These are phyloP conservation scores for Agastache rugosa DNA, from an alignment of 257 asterid genomes.

Conservation along the genomic window DNA sequence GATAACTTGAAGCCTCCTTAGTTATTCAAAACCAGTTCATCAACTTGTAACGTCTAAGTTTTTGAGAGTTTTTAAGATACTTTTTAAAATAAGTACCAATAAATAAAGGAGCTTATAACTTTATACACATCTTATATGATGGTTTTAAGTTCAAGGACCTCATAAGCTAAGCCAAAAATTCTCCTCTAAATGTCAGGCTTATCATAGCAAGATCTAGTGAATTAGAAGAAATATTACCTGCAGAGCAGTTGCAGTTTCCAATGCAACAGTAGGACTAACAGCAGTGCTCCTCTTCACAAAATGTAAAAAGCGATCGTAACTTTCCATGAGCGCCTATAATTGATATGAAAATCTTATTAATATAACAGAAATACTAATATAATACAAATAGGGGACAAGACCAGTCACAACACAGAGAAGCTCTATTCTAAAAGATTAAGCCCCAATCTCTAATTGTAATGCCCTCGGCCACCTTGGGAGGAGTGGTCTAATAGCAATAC, in stretches of 20 bases:
- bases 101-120: neutral
- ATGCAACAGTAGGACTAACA: slow-evolving; percentile 88
- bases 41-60: neutral
- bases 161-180: neutral
- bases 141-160: neutral
- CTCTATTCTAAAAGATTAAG: neutral
- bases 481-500: neutral
- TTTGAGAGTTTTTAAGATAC: neutral
- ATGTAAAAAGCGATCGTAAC: slow-evolving; percentile 80
- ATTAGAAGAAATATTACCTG: slow-evolving; percentile 62
- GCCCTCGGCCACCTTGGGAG: neutral
- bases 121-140: neutral
- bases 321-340: slow-evolving; percentile 77
- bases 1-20: neutral
- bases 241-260: slow-evolving; percentile 94
- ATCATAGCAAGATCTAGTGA: slow-evolving; percentile 20
- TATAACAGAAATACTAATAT: neutral
- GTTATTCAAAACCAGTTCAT: neutral
- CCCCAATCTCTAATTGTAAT: neutral
- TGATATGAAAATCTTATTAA: neutral
- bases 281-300: slow-evolving; percentile 95
- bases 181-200: slow-evolving; percentile 21
- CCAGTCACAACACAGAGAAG: neutral
- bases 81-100: neutral
- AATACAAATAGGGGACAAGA: neutral